These are phyloP conservation scores for Dactylellina haptotyla DNA, from an alignment of 2,329 filamentous ascomycete species.

Conservation along the genomic window DNA sequence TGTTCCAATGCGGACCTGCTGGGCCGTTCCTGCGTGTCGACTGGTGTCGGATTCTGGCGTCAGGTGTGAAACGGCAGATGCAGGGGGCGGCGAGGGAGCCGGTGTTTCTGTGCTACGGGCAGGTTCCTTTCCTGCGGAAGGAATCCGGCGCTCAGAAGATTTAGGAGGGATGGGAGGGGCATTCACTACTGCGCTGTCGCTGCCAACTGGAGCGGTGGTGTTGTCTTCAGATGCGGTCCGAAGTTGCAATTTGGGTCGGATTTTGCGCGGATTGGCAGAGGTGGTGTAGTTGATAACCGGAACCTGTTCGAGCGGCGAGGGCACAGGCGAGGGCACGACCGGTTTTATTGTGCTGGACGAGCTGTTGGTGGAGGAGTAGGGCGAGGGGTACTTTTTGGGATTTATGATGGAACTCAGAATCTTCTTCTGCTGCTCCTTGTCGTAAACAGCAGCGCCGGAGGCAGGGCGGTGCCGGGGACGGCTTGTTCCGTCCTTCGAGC, in stretches of 20 bases:
- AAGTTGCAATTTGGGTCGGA: constrained; percentile 44
- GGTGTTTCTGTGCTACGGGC: neutral
- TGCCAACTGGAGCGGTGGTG: neutral
- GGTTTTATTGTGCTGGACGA: constrained; percentile 37
- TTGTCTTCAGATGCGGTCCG: constrained; percentile 3
- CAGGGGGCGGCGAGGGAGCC: constrained; percentile 13
- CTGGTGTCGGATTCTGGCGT: constrained; percentile 10
- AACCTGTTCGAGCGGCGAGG: constrained; percentile 8
- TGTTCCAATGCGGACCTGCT: constrained; percentile 9
- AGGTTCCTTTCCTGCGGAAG: constrained; percentile 7
- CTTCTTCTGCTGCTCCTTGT: neutral
- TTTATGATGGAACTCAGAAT: constrained; percentile 20
- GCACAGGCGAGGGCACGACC: neutral
- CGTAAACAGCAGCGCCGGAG: neutral
- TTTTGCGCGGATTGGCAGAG: constrained; percentile 16
- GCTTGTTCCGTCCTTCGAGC: constrained; percentile 14
- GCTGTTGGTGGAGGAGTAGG: constrained; percentile 27
- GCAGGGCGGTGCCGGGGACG: constrained; percentile 10
- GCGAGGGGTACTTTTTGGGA: constrained; percentile 15
- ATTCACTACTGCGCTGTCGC: neutral
- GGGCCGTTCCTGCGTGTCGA: constrained; percentile 7
- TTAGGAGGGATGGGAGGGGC: neutral
- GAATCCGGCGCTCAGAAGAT: neutral
- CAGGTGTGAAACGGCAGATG: constrained; percentile 19
- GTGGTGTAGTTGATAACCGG: neutral